Percentiles rank a stretch among this genome's conserved stretches.
Evolutionary conservation across 164 flowering plant species (phyloP).

Genomic region (Vitis cinerea): DNA sequence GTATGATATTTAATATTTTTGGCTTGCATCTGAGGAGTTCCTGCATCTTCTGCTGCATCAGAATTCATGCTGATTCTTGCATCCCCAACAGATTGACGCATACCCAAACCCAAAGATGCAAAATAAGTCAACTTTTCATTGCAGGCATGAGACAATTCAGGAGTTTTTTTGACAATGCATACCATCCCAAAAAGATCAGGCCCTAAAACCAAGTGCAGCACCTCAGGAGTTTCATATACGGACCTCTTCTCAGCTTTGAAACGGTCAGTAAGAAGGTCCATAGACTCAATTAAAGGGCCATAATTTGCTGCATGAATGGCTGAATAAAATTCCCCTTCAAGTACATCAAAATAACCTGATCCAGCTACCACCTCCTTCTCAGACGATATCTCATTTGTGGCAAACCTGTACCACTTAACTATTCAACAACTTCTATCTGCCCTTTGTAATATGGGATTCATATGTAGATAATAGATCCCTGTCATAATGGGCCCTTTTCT

Average conservation of each 20-base stretch:
- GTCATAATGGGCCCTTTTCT: slow-evolving; percentile 80
- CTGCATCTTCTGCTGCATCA: slow-evolving; percentile 16
- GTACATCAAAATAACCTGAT: slow-evolving; percentile 72
- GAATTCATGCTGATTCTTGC: slow-evolving; percentile 13
- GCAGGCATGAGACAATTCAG: slow-evolving; percentile 38
- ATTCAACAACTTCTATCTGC: slow-evolving; percentile 89
- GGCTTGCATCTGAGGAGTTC: slow-evolving; percentile 16
- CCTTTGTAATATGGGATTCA: slow-evolving; percentile 30
- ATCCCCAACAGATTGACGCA: slow-evolving; percentile 23
- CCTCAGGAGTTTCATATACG: slow-evolving; percentile 64
- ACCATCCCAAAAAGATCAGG: slow-evolving; percentile 88
- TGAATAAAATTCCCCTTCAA: slow-evolving; percentile 78
- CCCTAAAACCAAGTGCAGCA: slow-evolving; percentile 91
- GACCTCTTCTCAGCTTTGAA: slow-evolving; percentile 99
- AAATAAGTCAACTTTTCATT: slow-evolving; percentile 36
- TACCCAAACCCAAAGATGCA: slow-evolving; percentile 16
- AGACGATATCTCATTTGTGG: slow-evolving; percentile 66
- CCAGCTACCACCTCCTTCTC: slow-evolving; percentile 62
- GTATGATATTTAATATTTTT: slow-evolving; percentile 8
- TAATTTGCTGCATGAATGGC: slow-evolving; percentile 77
- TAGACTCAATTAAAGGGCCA: slow-evolving; percentile 74
- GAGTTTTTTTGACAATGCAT: slow-evolving; percentile 42
- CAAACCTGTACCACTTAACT: slow-evolving; percentile 82
- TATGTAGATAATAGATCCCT: slow-evolving; percentile 51
- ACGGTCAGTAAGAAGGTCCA: slow-evolving; percentile 84